phyloP scores from a whole-genome alignment of 441 rosid species.

The Populus hybrid region DNA sequence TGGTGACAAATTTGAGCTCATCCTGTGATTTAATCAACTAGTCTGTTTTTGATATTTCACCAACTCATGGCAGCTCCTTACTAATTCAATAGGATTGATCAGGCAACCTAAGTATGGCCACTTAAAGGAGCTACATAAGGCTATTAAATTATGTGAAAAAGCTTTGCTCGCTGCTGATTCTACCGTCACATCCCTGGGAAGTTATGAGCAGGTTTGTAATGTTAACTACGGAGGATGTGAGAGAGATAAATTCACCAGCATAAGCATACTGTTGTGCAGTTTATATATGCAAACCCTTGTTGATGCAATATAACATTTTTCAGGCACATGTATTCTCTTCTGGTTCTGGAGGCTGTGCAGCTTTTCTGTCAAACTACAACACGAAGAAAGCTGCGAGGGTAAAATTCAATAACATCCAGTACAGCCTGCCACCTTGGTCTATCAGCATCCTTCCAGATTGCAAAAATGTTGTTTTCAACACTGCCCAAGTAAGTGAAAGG shows the following conservation, averaged over 20 bases:
- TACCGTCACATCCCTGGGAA: constrained; percentile 51
- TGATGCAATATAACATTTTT: neutral
- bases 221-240: constrained; percentile 18
- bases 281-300: neutral
- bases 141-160: constrained; percentile 68
- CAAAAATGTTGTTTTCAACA: constrained; percentile 59
- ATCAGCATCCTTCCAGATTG: constrained; percentile 82
- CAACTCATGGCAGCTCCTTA: constrained; percentile 1
- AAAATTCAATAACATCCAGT: constrained; percentile 45
- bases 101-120: constrained; percentile 86
- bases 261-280: neutral
- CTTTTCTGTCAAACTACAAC: constrained; percentile 64
- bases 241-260: neutral
- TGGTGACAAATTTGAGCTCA: constrained; percentile 39
- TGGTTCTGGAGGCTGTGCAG: constrained; percentile 57
- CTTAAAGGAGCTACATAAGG: constrained; percentile 69
- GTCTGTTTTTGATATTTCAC: neutral
- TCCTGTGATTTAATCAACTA: constrained; percentile 4
- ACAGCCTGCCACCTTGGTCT: constrained; percentile 74
- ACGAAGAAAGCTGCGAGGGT: constrained; percentile 44
- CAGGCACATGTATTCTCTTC: constrained; percentile 70
- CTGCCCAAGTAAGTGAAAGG: constrained; percentile 52
- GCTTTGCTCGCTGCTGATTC: constrained; percentile 75
- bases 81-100: constrained; percentile 53
- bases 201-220: constrained; percentile 50